Base-by-base conservation (phyloP, 2,329 filamentous ascomycete genomes). In the Epichloe baconii region DNA sequence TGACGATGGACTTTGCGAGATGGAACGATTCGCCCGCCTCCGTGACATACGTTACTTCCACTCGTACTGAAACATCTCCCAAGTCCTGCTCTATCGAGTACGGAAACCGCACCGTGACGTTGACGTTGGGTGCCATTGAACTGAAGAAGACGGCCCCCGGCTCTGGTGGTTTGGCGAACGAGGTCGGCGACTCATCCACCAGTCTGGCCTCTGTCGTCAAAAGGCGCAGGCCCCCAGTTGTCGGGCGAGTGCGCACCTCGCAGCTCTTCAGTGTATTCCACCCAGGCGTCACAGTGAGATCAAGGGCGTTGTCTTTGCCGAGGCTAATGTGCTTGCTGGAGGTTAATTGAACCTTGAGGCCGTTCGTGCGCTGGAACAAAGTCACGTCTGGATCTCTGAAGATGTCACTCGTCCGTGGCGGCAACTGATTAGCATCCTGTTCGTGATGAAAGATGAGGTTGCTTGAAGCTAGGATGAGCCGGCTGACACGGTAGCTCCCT, bases 51-150 rank as follows among this genome's bases (percentile, higher is more conserved):
- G 72, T 74, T 10, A 89, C 74, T 56, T 95, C 90, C n/a, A 91
- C 68, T 55, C 82, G 84, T 51, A 91, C 74, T 0, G 81, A 77
- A 1, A 96, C 78, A 37, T 82, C 82, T 3, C 76, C 75, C 1
- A 87, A 75, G 43, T 88, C 82, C 52, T 86, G 82, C 63, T 96
- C 90, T 11, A 91, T 75, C 1, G 85, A 90, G 59, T 94, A 98
- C 0, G 90, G 91, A 45, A 90, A 77, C 6, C 74, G 73, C 21
- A 96, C 71, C 21, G 72, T 80, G 19, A 85, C 66, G 0, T 61
- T 67, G 0, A 72, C 70, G 3, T 73, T 59, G 0, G 71, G 57
- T 0, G 65, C 56, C 44, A 87, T 65, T 0, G 68, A 55, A 1
- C 69, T 68, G 49, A 83, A 75, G 41, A 61, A 64, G 51, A 83